Evolutionary conservation across 257 asterid species (phyloP).

Genomic region (Leptodermis oblonga): DNA sequence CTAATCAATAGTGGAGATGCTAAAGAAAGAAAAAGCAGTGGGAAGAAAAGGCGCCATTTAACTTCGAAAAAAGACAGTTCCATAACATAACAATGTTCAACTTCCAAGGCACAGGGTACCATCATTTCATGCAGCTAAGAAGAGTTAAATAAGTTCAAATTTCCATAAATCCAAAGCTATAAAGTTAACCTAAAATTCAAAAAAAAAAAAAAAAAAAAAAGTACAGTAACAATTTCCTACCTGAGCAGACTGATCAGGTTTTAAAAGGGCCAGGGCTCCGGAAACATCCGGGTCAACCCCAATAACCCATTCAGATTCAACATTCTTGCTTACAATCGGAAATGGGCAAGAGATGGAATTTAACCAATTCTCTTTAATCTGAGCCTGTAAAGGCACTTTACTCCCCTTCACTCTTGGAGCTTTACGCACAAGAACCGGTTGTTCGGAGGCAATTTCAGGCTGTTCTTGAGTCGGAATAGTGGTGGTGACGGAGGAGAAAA

Average conservation of each 20-base stretch:
- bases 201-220: background rate
- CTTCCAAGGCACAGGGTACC: background rate
- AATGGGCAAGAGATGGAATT: conserved; percentile 62
- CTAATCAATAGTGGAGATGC: background rate
- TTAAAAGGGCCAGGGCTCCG: conserved; percentile 72
- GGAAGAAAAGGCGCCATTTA: background rate
- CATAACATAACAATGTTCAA: background rate
- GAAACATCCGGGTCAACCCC: conserved; percentile 78
- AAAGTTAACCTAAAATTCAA: background rate
- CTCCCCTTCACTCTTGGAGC: conserved; percentile 25
- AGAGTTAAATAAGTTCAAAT: conserved; percentile 6
- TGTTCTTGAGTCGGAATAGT: background rate
- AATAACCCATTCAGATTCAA: conserved; percentile 52
- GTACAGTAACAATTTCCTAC: conserved; percentile 16
- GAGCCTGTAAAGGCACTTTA: conserved; percentile 33
- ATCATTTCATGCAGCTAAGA: background rate
- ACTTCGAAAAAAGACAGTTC: background rate
- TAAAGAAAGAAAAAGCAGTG: background rate
- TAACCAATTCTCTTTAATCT: conserved; percentile 51
- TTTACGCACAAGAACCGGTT: conserved; percentile 25
- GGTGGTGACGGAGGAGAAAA: conserved; percentile 25
- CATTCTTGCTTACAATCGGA: conserved; percentile 20
- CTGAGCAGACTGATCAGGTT: conserved; percentile 58
- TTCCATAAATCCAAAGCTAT: conserved; percentile 2
- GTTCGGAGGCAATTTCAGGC: conserved; percentile 5